These are phyloP conservation scores for Ustilago tritici DNA, from an alignment of 1,284 basidiomycete genomes.

Conservation along the genomic window DNA sequence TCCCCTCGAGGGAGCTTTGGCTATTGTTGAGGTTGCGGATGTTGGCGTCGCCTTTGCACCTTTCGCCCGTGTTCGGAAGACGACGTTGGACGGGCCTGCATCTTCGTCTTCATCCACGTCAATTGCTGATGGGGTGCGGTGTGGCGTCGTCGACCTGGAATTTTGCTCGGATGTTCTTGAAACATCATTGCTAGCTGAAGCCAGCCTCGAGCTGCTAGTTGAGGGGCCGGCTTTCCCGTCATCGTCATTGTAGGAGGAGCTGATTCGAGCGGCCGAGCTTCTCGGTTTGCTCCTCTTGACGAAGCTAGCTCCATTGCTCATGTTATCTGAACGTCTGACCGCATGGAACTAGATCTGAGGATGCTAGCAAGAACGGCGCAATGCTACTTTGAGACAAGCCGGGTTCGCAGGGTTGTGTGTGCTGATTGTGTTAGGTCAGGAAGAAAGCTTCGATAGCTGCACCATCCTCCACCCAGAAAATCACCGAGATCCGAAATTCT, in stretches of 20 bases:
- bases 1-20: not conserved
- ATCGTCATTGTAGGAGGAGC: conserved; percentile 25
- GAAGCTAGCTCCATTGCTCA: conserved; percentile 32
- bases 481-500: conserved; percentile 30
- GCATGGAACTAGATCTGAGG: not conserved
- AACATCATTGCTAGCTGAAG: not conserved
- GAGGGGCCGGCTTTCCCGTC: conserved; percentile 17
- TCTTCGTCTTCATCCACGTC: conserved; percentile 15
- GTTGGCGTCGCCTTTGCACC: conserved; percentile 11
- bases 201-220: not conserved
- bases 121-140: not conserved
- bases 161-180: not conserved
- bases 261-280: conserved; percentile 25
- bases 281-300: conserved; percentile 42
- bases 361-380: not conserved
- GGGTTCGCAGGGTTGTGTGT: not conserved
- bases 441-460: not conserved
- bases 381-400: not conserved
- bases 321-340: not conserved
- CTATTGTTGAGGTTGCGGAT: conserved; percentile 9
- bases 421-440: not conserved
- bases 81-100: conserved; percentile 10
- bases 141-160: conserved; percentile 1
- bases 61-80: conserved; percentile 30
- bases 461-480: conserved; percentile 11